Percentiles rank a stretch among this genome's conserved stretches.
Evolutionary conservation across 495 filamentous ascomycete species (phyloP).

Genomic region (Penicillium turbatum): DNA sequence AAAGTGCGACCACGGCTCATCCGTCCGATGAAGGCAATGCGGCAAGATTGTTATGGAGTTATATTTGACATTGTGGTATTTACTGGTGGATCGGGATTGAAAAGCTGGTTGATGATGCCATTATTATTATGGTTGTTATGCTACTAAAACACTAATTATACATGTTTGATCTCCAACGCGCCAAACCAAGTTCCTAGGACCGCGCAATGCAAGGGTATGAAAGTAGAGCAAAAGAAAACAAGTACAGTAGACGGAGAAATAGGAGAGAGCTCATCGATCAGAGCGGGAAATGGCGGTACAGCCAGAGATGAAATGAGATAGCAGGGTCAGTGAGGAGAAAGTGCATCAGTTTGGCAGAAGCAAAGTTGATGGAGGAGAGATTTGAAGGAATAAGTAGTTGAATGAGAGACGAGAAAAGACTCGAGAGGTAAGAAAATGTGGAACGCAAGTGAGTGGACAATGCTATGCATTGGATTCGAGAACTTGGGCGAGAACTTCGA

Average conservation of each 20-base stretch:
- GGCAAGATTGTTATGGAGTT: not conserved
- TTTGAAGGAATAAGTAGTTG: not conserved
- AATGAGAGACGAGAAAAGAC: not conserved
- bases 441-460: conserved; percentile 8
- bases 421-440: conserved; percentile 2
- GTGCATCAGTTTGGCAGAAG: not conserved
- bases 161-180: not conserved
- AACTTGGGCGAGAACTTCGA: conserved; percentile 40
- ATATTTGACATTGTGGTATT: not conserved
- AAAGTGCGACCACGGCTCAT: not conserved
- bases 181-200: conserved; percentile 8
- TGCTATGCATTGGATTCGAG: conserved; percentile 34
- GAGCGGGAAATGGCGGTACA: not conserved
- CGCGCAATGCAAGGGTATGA: conserved; percentile 31
- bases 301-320: not conserved
- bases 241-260: not conserved
- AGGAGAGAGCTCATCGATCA: not conserved
- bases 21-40: not conserved
- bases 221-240: not conserved
- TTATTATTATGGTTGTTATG: conserved; percentile 26
- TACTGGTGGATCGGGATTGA: not conserved
- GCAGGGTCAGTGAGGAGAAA: not conserved
- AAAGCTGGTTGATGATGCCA: conserved; percentile 9
- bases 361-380: not conserved
- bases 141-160: conserved; percentile 16